A percentile compares a stretch with the other conserved stretches of the same genome.
These are phyloP conservation scores for Geotrichum siamense DNA, from an alignment of 1,139 yeast species.

Conservation along the genomic window DNA sequence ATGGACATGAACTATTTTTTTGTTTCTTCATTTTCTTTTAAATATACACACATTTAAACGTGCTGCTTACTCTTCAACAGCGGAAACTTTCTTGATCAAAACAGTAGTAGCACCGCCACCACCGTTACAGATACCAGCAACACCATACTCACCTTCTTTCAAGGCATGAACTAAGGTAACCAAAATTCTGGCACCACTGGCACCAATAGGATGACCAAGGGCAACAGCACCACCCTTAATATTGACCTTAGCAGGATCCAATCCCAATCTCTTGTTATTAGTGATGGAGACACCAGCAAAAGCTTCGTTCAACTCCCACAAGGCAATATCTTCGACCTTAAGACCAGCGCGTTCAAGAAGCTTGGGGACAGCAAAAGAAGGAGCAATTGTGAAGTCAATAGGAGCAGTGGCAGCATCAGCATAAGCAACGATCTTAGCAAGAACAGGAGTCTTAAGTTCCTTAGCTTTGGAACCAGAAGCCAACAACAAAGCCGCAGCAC, in stretches of 20 bases:
- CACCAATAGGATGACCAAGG: constrained; percentile 90
- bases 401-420: constrained; percentile 95
- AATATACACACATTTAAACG: no score
- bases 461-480: constrained; percentile 69
- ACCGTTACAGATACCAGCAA: constrained; percentile 93
- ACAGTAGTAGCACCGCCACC: constrained; percentile 93
- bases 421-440: constrained; percentile 79
- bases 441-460: constrained; percentile 53
- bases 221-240: constrained; percentile 97
- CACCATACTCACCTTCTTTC: constrained; percentile 80
- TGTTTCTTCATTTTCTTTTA: no score
- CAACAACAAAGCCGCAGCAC: constrained; percentile 83
- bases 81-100: constrained; percentile 48
- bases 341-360: constrained; percentile 58
- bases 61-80: constrained; percentile 16
- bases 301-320: constrained; percentile 89
- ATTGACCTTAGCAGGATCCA: constrained; percentile 66
- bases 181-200: constrained; percentile 88
- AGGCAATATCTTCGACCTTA: constrained; percentile 43
- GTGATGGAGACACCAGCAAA: constrained; percentile 90
- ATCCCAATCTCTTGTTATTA: constrained; percentile 58
- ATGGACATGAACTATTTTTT: no score
- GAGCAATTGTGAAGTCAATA: constrained; percentile 88
- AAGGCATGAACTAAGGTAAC: constrained; percentile 71
- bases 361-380: constrained; percentile 83